Evolutionary conservation across 2,329 filamentous ascomycete species (phyloP).

Genomic region (Coniochaeta prunicola): DNA sequence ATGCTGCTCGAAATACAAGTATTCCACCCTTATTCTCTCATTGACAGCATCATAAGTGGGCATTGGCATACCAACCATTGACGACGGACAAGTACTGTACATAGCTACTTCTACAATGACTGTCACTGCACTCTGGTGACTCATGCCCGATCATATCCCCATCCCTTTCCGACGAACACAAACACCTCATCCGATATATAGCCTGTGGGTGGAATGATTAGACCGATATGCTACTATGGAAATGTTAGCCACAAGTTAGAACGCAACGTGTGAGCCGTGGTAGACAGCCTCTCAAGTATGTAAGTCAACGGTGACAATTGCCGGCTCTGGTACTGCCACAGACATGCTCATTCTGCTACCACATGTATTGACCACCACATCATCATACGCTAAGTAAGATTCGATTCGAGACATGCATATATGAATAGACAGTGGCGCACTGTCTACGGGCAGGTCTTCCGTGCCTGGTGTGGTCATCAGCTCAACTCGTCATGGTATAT

Average conservation of each 20-base stretch:
- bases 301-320: neutral
- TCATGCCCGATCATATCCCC: neutral
- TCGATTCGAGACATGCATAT: slow-evolving; percentile 1
- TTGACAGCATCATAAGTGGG: neutral
- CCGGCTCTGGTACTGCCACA: neutral
- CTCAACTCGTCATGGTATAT: neutral
- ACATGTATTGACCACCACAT: neutral
- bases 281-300: neutral
- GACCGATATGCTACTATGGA: neutral
- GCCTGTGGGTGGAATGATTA: neutral
- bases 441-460: neutral
- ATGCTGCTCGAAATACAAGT: neutral
- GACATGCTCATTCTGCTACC: neutral
- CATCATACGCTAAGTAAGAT: neutral
- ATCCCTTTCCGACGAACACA: neutral
- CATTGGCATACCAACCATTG: neutral
- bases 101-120: neutral
- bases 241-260: neutral
- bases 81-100: neutral
- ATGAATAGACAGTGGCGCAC: neutral
- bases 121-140: no score
- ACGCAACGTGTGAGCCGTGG: neutral
- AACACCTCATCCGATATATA: neutral
- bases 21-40: neutral
- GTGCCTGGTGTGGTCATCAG: neutral